These are phyloP conservation scores for Diphasiastrum complanatum DNA, from an alignment of 83 land plant species.

Conservation along the genomic window DNA sequence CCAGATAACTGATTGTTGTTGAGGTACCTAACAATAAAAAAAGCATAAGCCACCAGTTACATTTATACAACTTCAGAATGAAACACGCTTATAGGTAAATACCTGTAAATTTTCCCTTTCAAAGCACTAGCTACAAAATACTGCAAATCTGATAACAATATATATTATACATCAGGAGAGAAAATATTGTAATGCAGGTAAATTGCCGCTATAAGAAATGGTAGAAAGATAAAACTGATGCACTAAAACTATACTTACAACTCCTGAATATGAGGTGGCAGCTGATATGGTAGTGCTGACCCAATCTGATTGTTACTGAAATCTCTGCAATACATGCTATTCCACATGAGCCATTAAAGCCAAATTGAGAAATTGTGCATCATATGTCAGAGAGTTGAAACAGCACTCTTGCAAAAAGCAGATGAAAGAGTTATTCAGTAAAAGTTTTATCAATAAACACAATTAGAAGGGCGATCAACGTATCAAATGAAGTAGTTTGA, in stretches of 20 bases:
- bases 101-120: too few relatives aligned
- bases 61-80: too few relatives aligned
- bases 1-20: conserved; percentile 14
- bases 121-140: too few relatives aligned
- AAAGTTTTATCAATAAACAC: too few relatives aligned
- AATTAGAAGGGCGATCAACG: too few relatives aligned
- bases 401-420: too few relatives aligned
- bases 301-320: conserved; percentile 50
- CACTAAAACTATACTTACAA: conserved; percentile 12
- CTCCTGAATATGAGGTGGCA: conserved; percentile 15
- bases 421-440: too few relatives aligned
- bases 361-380: not conserved
- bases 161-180: not conserved
- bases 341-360: not conserved
- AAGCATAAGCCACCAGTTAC: too few relatives aligned
- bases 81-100: too few relatives aligned
- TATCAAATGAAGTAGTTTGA: not conserved
- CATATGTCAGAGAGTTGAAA: not conserved
- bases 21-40: conserved; percentile 23
- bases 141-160: too few relatives aligned
- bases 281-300: conserved; percentile 15
- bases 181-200: not conserved
- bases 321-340: conserved; percentile 37
- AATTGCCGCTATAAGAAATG: not conserved
- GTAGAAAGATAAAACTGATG: not conserved